Evolutionary conservation across 164 flowering plant genomes (phyloP), one percentile per base, ranked within the genome.

Genomic region (Umbilicus rupestris): DNA sequence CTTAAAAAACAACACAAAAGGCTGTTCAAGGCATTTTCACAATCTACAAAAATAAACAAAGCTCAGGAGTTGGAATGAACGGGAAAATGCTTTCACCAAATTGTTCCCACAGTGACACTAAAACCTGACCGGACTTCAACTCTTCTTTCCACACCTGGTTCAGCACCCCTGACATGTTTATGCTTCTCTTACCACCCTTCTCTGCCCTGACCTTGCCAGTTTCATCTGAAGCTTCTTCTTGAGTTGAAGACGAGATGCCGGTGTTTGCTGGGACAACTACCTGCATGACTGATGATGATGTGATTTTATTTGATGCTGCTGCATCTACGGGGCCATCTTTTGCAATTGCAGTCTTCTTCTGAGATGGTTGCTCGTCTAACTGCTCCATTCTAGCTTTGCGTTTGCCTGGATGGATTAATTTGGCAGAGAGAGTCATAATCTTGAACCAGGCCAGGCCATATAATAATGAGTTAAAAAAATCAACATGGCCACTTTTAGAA

Each of bases 121-220:
- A 64, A 28, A 86, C 70, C 20, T 74, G 71, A 50, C 89, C 93
- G 1, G 85, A 81, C 60, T 86, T 80, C 62, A 83, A 45, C 65
- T 87, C 91, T 46, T 87, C 88, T 75, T 82, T 90, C 95, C 89
- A 83, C 15, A 85, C 79, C 69, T 78, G 94, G 59, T 73, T 49
- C 16, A 86, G 83, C 15, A 74, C 68, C 17, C 85, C 78, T 7
- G 85, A 67, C 67, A 39, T 69, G 55, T 77, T 85, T 11, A 68
- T 42, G 28, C 70, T 71, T 66, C 68, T 82, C 41, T n/a, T n/a
- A n/a, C n/a, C n/a, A n/a, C n/a, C n/a, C n/a, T 69, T 78, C 30
- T 72, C 83, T 64, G 73, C 81, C 64, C 73, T 72, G 45, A 77
- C 65, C 66, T 57, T 74, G 73, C 73, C 63, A 20, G 24, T 78